Base-by-base conservation (phyloP, 2,329 filamentous ascomycete genomes). In the Cladosporium sp. region DNA sequence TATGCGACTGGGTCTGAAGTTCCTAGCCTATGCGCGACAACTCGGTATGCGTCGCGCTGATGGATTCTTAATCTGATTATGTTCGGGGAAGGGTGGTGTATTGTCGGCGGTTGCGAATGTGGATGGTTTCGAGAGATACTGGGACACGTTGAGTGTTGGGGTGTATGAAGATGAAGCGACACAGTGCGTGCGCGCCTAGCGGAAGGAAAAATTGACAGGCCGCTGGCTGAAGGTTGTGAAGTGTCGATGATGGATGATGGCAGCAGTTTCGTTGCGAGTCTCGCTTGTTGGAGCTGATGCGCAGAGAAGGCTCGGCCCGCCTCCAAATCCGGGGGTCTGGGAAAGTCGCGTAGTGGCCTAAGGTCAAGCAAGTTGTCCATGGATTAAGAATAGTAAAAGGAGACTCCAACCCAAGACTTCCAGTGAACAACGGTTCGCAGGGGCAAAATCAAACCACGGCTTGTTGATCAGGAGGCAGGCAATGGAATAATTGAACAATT, bases 141-240 rank as follows among this genome's bases (percentile, higher is more conserved):
- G 22, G 9, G 5, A 27, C 22, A 27, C 5, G 22, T 27, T 27
- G 22, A 27, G 9, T 27, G 22, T 27, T 9, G 22, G 36, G 16
- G 43, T 30, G n/a, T 16, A 19, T 32, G 43, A 35, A 8, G 15
- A 15, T 15, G 8, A 13, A 11, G 27, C 11, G 13, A 25, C 15
- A 22, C 25, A 39, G 33, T 30, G 18, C 9, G 22, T 32, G 18
- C 9, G 22, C 25, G 55, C 53, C 51, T 42, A 53, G 57, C 51
- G 53, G 55, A 43, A 35, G n/a, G 11, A 32, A 35, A 43, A 22
- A 29, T 53, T 56, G 51, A 43, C 49, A 39, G 32, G 54, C 55
- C 55, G 55, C 55, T 54, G 52, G 54, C 52, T 25, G 19, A 40
- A 52, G 52, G 25, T 40, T 43, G 13, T 41, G 35, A 27, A 15